Evolutionary conservation across 768 basidiomycete species (phyloP).

Genomic region (Tubosaeta sp.): DNA sequence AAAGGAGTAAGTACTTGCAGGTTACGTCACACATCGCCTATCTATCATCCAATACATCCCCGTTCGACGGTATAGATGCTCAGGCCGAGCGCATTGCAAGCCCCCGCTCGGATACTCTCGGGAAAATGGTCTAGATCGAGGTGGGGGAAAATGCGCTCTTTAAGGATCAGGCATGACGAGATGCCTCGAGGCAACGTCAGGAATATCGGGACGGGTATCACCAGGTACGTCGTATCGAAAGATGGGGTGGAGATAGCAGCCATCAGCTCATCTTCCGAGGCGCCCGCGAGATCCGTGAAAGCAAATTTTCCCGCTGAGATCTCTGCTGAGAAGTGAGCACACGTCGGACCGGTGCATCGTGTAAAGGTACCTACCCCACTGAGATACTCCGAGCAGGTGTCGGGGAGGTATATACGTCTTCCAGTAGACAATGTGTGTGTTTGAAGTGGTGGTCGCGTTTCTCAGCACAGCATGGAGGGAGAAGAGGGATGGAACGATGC

Average conservation of each 20-base stretch:
- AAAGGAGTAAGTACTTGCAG: not conserved
- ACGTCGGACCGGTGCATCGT: not conserved
- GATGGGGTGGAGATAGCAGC: slow-evolving; percentile 12
- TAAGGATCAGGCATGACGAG: slow-evolving; percentile 21
- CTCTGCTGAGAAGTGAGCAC: slow-evolving; percentile 18
- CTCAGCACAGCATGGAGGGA: slow-evolving; percentile 27
- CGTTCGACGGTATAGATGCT: slow-evolving; percentile 28
- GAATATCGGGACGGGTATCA: slow-evolving; percentile 30
- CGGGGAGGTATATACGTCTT: slow-evolving; percentile 40
- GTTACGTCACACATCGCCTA: slow-evolving; percentile 2
- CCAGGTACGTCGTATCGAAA: slow-evolving; percentile 22
- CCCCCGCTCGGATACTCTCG: slow-evolving; percentile 28
- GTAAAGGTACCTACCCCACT: slow-evolving; percentile 16
- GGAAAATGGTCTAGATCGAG: slow-evolving; percentile 37
- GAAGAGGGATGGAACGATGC: slow-evolving; percentile 37
- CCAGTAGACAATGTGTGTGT: slow-evolving; percentile 32
- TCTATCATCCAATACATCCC: slow-evolving; percentile 5
- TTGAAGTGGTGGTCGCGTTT: not conserved
- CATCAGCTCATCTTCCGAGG: slow-evolving; percentile 13
- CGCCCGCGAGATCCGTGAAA: slow-evolving; percentile 31
- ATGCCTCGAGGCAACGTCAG: slow-evolving; percentile 13
- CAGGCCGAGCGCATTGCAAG: slow-evolving; percentile 29
- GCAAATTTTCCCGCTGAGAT: slow-evolving; percentile 15
- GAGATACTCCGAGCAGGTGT: slow-evolving; percentile 30
- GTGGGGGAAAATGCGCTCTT: slow-evolving; percentile 32